A percentile compares a stretch with the other conserved stretches of the same genome.
Conservation (phyloP, 23 red algal genomes). For the Agarophyton chilense region DNA sequence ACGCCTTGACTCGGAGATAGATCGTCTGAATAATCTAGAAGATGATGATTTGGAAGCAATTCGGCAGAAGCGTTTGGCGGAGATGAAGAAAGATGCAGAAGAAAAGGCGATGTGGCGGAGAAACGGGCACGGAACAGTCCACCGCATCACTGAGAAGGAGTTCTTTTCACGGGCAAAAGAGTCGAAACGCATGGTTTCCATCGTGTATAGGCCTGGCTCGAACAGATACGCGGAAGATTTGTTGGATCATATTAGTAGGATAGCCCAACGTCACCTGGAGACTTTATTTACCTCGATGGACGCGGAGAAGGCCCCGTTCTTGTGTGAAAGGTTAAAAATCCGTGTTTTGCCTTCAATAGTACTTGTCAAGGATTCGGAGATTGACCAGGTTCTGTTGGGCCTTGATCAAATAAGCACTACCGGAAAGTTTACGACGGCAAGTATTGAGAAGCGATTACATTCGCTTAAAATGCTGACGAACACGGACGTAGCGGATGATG, state of each 20-base stretch:
- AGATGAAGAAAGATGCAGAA: constrained; percentile 61
- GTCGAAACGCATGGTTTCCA: constrained; percentile 68
- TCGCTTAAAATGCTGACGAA: constrained; percentile 65
- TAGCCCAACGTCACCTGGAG: constrained; percentile 82
- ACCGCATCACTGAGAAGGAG: constrained; percentile 59
- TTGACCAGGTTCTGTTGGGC: constrained; percentile 73
- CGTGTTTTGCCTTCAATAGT: constrained; percentile 81
- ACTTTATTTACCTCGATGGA: constrained; percentile 75
- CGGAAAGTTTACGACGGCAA: constrained; percentile 64
- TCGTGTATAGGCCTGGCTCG: constrained; percentile 63
- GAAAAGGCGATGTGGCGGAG: constrained; percentile 51
- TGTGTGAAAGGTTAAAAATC: constrained; percentile 76
- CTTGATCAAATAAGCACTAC: constrained; percentile 69
- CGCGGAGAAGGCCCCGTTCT: constrained; percentile 80
- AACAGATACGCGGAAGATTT: constrained; percentile 67
- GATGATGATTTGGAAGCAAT: constrained; percentile 73
- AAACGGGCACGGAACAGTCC: constrained; percentile 64
- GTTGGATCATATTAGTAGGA: constrained; percentile 35
- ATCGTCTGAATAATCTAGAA: constrained; percentile 46
- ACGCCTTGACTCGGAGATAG: constrained; percentile 60
- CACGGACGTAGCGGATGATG: constrained; percentile 69
- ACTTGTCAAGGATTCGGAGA: constrained; percentile 69
- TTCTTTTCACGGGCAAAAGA: constrained; percentile 63
- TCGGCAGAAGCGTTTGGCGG: constrained; percentile 45
- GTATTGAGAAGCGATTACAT: constrained; percentile 54